Evolutionary conservation across 2,329 filamentous ascomycete genomes (phyloP).

Genomic region (Escovopsis weberi): DNA sequence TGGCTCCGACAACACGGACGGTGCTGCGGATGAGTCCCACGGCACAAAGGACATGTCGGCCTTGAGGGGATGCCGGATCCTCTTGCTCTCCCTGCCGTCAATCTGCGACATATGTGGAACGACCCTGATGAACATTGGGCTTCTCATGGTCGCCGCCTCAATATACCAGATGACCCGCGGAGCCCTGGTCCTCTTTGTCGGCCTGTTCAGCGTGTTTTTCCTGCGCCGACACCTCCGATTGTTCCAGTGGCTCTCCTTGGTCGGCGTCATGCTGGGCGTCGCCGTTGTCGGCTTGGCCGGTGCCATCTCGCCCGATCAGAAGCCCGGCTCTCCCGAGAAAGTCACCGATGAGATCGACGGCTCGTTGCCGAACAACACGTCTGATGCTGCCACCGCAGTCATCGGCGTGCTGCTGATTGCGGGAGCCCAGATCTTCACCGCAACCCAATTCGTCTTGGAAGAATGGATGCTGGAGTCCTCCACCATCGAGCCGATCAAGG

Average conservation of each 20-base stretch:
- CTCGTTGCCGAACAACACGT: conserved; percentile 15
- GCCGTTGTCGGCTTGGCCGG: conserved; percentile 82
- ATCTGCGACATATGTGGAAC: conserved; percentile 91
- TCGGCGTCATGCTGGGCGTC: conserved; percentile 78
- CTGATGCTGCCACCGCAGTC: conserved; percentile 38
- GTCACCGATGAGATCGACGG: conserved; percentile 22
- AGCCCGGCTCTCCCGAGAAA: conserved; percentile 23
- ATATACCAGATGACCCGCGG: conserved; percentile 99
- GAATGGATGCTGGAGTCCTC: conserved; percentile 70
- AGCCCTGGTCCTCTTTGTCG: conserved; percentile 88
- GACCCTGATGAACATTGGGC: conserved; percentile 90
- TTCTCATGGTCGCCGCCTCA: conserved; percentile 85
- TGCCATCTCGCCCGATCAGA: conserved; percentile 58
- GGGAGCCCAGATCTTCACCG: conserved; percentile 89
- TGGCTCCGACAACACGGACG: conserved; percentile 20
- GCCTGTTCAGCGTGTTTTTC: conserved; percentile 87
- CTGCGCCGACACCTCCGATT: conserved; percentile 61
- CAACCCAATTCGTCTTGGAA: conserved; percentile 89
- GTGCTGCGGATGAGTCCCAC: conserved; percentile 9
- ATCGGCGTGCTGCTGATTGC: conserved; percentile 84
- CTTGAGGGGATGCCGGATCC: conserved; percentile 55
- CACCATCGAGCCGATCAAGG: conserved; percentile 61
- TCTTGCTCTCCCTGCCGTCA: conserved; percentile 70
- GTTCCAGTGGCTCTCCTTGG: conserved; percentile 88
- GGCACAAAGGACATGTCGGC: conserved; percentile 31